Conservation (phyloP, 176 grass and related monocot species). For the Puccinellia tenuiflora region DNA sequence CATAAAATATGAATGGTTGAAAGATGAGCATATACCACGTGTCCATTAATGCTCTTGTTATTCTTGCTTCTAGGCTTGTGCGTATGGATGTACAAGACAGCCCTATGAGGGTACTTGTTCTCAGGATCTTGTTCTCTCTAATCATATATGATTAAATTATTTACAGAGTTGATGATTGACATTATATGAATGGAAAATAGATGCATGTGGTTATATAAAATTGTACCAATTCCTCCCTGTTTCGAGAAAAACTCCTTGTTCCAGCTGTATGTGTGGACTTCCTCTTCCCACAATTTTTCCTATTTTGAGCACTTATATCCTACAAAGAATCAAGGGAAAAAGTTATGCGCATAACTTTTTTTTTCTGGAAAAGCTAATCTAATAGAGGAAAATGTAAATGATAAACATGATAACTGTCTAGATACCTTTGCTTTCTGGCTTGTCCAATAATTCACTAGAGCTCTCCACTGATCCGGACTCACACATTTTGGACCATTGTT, state of each 20-base stretch:
- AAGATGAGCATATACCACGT: background rate
- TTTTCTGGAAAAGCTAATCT: background rate
- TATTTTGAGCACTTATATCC: background rate
- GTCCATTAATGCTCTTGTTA: background rate
- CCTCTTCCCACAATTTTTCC: background rate
- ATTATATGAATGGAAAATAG: background rate
- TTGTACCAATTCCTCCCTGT: background rate
- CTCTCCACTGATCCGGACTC: background rate
- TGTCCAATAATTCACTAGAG: background rate
- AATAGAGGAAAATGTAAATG: background rate
- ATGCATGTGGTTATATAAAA: background rate
- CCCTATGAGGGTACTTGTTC: background rate
- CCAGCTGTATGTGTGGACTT: background rate
- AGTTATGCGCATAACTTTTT: background rate
- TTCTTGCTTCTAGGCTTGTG: background rate
- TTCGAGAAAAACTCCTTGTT: constrained; percentile 11
- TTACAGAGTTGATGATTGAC: background rate
- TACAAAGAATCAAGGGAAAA: background rate
- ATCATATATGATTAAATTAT: background rate
- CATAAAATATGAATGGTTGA: background rate
- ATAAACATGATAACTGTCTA: background rate
- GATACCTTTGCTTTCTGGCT: background rate
- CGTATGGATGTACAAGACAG: background rate
- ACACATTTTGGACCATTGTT: background rate
- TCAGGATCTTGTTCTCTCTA: background rate